These are phyloP conservation scores for Leccinellum albellum DNA, from an alignment of 768 basidiomycete species.

Conservation along the genomic window DNA sequence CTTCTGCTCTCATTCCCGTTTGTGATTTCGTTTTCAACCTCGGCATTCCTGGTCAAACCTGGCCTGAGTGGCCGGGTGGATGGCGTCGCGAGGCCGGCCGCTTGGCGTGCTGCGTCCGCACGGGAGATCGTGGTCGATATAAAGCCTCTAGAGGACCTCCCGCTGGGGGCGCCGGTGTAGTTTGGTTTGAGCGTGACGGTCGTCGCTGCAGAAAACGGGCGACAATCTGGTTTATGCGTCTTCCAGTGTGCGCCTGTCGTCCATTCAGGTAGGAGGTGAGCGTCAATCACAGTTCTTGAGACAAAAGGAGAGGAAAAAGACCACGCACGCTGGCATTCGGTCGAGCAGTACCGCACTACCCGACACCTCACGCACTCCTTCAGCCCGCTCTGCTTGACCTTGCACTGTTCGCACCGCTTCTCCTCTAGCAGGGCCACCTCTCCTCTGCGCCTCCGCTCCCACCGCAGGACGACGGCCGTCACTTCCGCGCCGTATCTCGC, in stretches of 20 bases:
- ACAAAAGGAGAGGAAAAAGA: not conserved
- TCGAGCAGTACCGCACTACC: conserved; percentile 49
- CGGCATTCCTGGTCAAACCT: conserved; percentile 17
- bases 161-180: conserved; percentile 26
- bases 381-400: conserved; percentile 28
- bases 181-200: conserved; percentile 46
- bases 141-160: not conserved
- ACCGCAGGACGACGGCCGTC: conserved; percentile 42
- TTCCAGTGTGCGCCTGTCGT: conserved; percentile 44
- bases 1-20: conserved; percentile 7
- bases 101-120: conserved; percentile 29
- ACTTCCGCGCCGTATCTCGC: conserved; percentile 40
- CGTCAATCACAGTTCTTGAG: not conserved
- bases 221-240: conserved; percentile 44
- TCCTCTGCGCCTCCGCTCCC: conserved; percentile 45
- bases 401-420: conserved; percentile 42
- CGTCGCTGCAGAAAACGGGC: conserved; percentile 39
- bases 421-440: conserved; percentile 40
- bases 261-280: not conserved
- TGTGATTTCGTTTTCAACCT: not conserved
- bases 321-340: conserved; percentile 50
- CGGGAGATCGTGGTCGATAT: conserved; percentile 18
- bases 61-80: conserved; percentile 17
- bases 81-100: conserved; percentile 27
- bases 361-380: conserved; percentile 45